Conservation (phyloP, 139 green algal genomes). For the Mychonastes homosphaera region DNA sequence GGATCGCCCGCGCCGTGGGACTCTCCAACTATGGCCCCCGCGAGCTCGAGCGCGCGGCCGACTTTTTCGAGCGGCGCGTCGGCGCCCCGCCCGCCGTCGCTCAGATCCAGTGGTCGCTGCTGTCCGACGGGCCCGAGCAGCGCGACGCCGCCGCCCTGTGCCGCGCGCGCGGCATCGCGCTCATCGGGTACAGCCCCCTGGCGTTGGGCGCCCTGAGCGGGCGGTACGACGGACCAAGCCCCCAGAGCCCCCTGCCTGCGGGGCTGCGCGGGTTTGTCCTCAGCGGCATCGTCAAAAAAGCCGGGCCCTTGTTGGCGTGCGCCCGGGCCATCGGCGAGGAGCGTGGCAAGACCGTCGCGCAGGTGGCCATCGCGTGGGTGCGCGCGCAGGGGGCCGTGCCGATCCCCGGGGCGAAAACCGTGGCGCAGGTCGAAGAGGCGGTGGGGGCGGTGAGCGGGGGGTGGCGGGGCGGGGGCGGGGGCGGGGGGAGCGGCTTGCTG, state of each 20-base stretch:
- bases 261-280: background rate
- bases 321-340: slow-evolving; percentile 73
- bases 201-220: slow-evolving; percentile 72
- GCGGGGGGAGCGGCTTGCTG: slow-evolving; percentile 14
- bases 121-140: slow-evolving; percentile 57
- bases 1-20: too few species aligned
- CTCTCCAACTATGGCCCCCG: too few species aligned
- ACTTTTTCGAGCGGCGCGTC: too few species aligned
- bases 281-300: background rate
- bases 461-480: slow-evolving; percentile 49
- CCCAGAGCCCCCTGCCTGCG: background rate
- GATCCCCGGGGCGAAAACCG: slow-evolving; percentile 83
- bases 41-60: too few species aligned
- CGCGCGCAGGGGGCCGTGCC: slow-evolving; percentile 36
- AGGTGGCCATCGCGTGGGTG: slow-evolving; percentile 91
- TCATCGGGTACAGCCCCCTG: slow-evolving; percentile 91
- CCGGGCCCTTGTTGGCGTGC: slow-evolving; percentile 3
- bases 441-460: slow-evolving; percentile 48
- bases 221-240: slow-evolving; percentile 8
- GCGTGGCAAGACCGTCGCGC: slow-evolving; percentile 18
- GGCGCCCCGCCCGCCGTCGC: too few species aligned
- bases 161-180: slow-evolving; percentile 60
- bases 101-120: slow-evolving; percentile 84
- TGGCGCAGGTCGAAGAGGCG: slow-evolving; percentile 56
- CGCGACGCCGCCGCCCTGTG: slow-evolving; percentile 68